A percentile compares a stretch with the other conserved stretches of the same genome.
phyloP scores from a whole-genome alignment of 495 filamentous ascomycete species.

The Tuber melanosporum region DNA sequence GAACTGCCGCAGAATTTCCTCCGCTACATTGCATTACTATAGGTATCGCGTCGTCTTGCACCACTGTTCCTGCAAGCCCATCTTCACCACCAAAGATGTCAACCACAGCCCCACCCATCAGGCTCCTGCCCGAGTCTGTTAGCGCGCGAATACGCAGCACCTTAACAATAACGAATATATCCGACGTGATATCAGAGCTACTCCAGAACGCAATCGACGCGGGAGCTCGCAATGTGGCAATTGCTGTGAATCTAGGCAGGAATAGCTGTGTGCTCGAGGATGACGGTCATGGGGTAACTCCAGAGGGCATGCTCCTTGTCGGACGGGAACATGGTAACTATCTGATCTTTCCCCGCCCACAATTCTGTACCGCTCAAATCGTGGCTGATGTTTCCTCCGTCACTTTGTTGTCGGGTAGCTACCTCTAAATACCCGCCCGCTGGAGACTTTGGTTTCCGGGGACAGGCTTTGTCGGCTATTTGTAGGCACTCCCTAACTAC shows the following conservation, averaged over 20 bases:
- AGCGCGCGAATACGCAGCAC: constrained; percentile 85
- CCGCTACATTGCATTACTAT: not conserved
- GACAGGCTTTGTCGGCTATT: constrained; percentile 71
- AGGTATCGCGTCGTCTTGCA: too few relatives aligned
- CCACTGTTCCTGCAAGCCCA: not conserved
- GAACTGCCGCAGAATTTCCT: not conserved
- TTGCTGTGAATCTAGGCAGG: constrained; percentile 67
- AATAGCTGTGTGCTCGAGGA: constrained; percentile 83
- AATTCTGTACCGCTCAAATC: not conserved
- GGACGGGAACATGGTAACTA: constrained; percentile 62
- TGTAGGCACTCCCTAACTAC: constrained; percentile 69
- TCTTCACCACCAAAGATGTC: constrained; percentile 43
- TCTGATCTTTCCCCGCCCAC: constrained; percentile 27
- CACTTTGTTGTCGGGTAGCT: constrained; percentile 47
- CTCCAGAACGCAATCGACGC: constrained; percentile 84
- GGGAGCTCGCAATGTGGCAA: constrained; percentile 59
- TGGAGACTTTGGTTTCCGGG: constrained; percentile 60
- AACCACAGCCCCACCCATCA: constrained; percentile 48
- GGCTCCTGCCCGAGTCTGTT: constrained; percentile 65
- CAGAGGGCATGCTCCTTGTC: constrained; percentile 60
- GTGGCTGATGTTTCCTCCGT: not conserved
- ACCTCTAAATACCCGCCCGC: constrained; percentile 63
- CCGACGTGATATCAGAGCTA: constrained; percentile 66
- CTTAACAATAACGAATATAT: constrained; percentile 64
- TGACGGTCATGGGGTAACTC: constrained; percentile 72